A percentile compares a stretch with the other conserved stretches of the same genome.
Evolutionary conservation across 192 early-diverging fungal genomes (phyloP).

Genomic region (Pecoramyces ruminantium): DNA sequence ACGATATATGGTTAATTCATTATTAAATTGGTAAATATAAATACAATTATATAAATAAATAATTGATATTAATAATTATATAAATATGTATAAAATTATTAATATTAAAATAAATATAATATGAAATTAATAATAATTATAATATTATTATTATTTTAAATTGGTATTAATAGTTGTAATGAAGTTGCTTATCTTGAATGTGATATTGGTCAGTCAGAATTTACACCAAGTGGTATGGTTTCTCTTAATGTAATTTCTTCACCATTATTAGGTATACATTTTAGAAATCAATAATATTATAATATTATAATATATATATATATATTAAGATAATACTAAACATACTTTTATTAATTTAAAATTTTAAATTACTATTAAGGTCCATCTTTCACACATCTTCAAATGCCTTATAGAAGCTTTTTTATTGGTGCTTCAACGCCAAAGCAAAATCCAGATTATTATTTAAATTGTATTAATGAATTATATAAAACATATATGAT

Average conservation of each 20-base stretch:
- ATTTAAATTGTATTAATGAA: constrained; percentile 44
- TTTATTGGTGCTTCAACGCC: constrained; percentile 65
- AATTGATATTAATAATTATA: too few relatives aligned
- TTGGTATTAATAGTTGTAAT: constrained; percentile 23
- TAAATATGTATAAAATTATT: too few relatives aligned
- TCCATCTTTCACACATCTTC: constrained; percentile 63
- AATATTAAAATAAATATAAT: too few relatives aligned
- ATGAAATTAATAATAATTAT: too few relatives aligned
- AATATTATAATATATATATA: background rate
- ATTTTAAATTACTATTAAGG: too few relatives aligned
- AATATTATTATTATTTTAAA: background rate
- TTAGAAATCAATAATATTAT: background rate
- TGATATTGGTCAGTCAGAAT: constrained; percentile 84
- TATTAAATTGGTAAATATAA: constrained; percentile 40
- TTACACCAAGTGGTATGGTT: constrained; percentile 61
- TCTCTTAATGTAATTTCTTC: constrained; percentile 51
- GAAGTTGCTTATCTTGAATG: constrained; percentile 73
- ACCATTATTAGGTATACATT: constrained; percentile 36
- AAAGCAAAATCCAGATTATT: constrained; percentile 64
- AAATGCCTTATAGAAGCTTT: constrained; percentile 39
- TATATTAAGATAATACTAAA: background rate
- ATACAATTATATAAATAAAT: too few relatives aligned
- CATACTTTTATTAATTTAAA: too few relatives aligned
- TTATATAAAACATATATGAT: constrained; percentile 38
- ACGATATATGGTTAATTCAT: constrained; percentile 54